Evolutionary conservation across 2,329 filamentous ascomycete species (phyloP).

Genomic region (Oidium heveae): DNA sequence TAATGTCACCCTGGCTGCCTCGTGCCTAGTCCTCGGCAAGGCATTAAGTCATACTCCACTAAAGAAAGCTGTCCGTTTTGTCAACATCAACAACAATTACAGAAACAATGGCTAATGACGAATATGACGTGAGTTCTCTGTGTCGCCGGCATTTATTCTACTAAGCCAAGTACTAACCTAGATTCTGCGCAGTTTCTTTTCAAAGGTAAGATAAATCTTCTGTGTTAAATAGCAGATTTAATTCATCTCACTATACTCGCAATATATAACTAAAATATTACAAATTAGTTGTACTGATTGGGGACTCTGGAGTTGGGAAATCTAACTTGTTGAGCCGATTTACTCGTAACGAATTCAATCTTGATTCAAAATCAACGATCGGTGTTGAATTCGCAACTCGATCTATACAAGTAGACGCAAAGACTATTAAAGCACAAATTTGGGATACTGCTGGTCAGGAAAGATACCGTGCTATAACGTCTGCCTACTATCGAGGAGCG

Average conservation of each 20-base stretch:
- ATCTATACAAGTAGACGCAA: conserved; percentile 95
- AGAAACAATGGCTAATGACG: conserved; percentile 87
- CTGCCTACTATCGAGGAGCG: conserved; percentile 93
- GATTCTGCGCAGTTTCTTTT: conserved; percentile 59
- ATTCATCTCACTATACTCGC: conserved; percentile 6
- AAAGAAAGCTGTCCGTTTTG: not conserved
- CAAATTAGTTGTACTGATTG: conserved; percentile 72
- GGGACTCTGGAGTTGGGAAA: conserved; percentile 98
- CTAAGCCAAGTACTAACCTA: conserved; percentile 11
- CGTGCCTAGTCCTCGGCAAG: not conserved
- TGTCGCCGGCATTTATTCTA: conserved; percentile 1
- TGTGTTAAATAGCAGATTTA: conserved; percentile 1
- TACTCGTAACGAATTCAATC: conserved; percentile 98
- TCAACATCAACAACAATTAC: conserved; percentile 3
- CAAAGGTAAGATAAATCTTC: conserved; percentile 43
- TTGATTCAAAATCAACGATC: conserved; percentile 98
- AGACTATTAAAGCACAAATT: conserved; percentile 99
- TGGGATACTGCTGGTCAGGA: conserved; percentile 99
- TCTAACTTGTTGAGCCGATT: conserved; percentile 99
- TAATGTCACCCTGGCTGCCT: not conserved
- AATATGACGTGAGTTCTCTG: conserved; percentile 71
- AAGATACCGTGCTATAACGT: conserved; percentile 96
- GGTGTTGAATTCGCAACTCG: conserved; percentile 97
- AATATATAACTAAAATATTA: conserved; percentile 12
- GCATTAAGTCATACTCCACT: not conserved